Evolutionary conservation across 768 basidiomycete species (phyloP).

Genomic region (Pleurotus sapidus): DNA sequence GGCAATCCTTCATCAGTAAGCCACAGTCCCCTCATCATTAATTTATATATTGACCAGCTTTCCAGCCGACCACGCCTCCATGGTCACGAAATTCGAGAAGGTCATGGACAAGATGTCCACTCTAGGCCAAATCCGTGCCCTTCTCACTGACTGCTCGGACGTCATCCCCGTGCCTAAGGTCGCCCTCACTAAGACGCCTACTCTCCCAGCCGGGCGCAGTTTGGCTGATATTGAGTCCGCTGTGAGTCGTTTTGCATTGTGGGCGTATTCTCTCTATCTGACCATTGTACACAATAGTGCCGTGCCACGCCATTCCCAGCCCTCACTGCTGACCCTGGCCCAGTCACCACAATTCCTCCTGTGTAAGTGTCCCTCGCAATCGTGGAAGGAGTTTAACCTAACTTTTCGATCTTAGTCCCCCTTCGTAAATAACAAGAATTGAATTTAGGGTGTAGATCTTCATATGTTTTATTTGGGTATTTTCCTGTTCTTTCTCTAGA

Average conservation of each 20-base stretch:
- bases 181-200: slow-evolving; percentile 16
- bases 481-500: no score
- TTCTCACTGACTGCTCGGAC: slow-evolving; percentile 13
- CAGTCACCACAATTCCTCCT: slow-evolving; percentile 4
- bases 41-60: background rate
- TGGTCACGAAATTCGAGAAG: slow-evolving; percentile 13
- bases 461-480: no score
- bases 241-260: background rate
- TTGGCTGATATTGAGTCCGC: slow-evolving; percentile 4
- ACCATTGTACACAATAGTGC: background rate
- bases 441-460: no score
- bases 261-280: no score
- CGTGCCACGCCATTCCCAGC: slow-evolving; percentile 4
- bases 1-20: slow-evolving; percentile 9
- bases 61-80: slow-evolving; percentile 11
- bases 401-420: background rate
- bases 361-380: background rate
- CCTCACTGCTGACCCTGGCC: slow-evolving; percentile 7
- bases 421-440: background rate
- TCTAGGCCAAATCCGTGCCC: slow-evolving; percentile 12
- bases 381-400: background rate
- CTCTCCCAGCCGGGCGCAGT: slow-evolving; percentile 14
- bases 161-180: slow-evolving; percentile 15
- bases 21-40: background rate
- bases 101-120: slow-evolving; percentile 18